Percentiles rank a stretch among this genome's conserved stretches.
phyloP scores from a whole-genome alignment of 352 stramenopile species.

The Phytopythium delawarense region DNA sequence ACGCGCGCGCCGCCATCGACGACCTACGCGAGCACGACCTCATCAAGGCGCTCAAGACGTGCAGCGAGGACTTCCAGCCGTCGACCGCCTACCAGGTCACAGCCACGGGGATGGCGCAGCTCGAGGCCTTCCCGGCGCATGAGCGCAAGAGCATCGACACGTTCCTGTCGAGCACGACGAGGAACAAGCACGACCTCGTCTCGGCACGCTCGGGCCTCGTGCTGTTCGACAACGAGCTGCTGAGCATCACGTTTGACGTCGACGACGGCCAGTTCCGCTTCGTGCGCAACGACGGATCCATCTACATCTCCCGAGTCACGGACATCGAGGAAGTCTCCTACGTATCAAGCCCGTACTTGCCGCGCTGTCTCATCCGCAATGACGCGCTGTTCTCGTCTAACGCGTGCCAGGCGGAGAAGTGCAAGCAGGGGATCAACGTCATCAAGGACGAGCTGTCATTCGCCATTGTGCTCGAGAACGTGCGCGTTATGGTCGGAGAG shows the following conservation, averaged over 20 bases:
- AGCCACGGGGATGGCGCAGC: slow-evolving; percentile 27
- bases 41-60: slow-evolving; percentile 94
- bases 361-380: slow-evolving; percentile 92
- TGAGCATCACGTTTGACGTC: slow-evolving; percentile 91
- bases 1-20: slow-evolving; percentile 95
- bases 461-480: slow-evolving; percentile 95
- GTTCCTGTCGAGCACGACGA: slow-evolving; percentile 38
- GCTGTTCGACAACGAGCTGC: slow-evolving; percentile 86
- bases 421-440: slow-evolving; percentile 69
- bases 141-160: slow-evolving; percentile 59
- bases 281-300: slow-evolving; percentile 71
- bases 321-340: slow-evolving; percentile 97
- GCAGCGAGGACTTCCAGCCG: slow-evolving; percentile 92
- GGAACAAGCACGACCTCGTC: slow-evolving; percentile 18
- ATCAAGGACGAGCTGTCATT: slow-evolving; percentile 94
- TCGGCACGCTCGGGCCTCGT: slow-evolving; percentile 82
- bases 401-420: slow-evolving; percentile 87
- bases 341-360: slow-evolving; percentile 96
- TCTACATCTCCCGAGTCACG: slow-evolving; percentile 92
- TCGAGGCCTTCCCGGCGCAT: slow-evolving; percentile 27
- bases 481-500: slow-evolving; percentile 96
- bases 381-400: slow-evolving; percentile 94
- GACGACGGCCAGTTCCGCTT: slow-evolving; percentile 89
- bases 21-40: slow-evolving; percentile 94
- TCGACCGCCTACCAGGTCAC: slow-evolving; percentile 94